These are phyloP conservation scores for Penicillium fuscoglaucum DNA, from an alignment of 2,329 filamentous ascomycete species.

Conservation along the genomic window DNA sequence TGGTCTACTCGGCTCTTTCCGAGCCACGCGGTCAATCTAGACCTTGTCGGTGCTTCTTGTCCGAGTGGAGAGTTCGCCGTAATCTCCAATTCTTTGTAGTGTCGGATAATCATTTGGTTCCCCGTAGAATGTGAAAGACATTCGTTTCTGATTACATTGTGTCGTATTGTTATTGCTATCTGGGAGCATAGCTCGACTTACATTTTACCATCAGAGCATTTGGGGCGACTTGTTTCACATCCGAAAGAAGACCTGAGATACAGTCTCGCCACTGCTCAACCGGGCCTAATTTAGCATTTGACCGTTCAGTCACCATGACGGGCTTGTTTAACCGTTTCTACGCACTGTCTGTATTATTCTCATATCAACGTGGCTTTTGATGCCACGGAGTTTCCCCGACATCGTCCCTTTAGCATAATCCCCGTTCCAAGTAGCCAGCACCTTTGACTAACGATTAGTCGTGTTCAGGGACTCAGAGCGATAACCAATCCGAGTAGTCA, in stretches of 20 bases:
- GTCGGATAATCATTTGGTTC: neutral
- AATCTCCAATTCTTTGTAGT: neutral
- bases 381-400: constrained; percentile 23
- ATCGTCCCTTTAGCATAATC: constrained; percentile 19
- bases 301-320: constrained; percentile 16
- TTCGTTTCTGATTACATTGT: neutral
- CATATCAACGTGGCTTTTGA: constrained; percentile 32
- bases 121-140: neutral
- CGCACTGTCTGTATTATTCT: constrained; percentile 34
- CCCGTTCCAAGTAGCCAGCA: constrained; percentile 20
- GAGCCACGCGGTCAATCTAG: constrained; percentile 10
- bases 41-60: neutral
- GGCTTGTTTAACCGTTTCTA: constrained; percentile 36
- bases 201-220: neutral
- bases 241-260: neutral
- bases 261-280: neutral
- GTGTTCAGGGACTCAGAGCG: constrained; percentile 45
- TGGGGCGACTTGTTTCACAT: neutral
- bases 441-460: constrained; percentile 35
- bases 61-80: constrained; percentile 1
- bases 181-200: neutral
- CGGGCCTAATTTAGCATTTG: neutral
- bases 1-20: constrained; percentile 10
- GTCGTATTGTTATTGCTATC: neutral
- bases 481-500: constrained; percentile 31